These are phyloP conservation scores for Arthrobotrys pseudoclavata DNA, from an alignment of 2,329 filamentous ascomycete genomes.

Conservation along the genomic window DNA sequence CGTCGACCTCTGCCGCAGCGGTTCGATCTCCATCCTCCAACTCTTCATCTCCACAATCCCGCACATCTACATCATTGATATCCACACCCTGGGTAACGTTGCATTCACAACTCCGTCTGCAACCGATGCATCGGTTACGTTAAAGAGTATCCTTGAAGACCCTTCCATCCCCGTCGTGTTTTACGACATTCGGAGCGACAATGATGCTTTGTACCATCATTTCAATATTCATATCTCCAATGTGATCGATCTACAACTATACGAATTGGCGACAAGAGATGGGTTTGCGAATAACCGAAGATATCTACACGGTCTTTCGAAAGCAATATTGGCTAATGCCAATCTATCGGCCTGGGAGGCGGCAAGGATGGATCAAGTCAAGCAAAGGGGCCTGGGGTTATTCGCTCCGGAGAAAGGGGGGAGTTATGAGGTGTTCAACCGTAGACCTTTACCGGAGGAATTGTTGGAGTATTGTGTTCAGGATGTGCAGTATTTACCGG, in stretches of 20 bases:
- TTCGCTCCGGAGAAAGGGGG: constrained; percentile 68
- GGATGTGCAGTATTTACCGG: constrained; percentile 68
- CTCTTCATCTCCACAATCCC: constrained; percentile 1
- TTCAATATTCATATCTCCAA: neutral
- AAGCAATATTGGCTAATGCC: neutral
- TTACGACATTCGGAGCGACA: constrained; percentile 23
- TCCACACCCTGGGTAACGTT: neutral
- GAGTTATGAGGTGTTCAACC: constrained; percentile 69
- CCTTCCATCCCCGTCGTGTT: neutral
- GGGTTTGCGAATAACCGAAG: neutral
- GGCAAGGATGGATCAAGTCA: constrained; percentile 64
- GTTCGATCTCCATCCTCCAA: constrained; percentile 12
- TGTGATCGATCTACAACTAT: constrained; percentile 20
- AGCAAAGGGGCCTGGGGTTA: constrained; percentile 66
- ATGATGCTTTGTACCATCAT: constrained; percentile 23
- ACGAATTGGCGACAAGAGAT: constrained; percentile 3
- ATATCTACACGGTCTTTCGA: constrained; percentile 2
- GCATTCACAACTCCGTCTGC: constrained; percentile 11
- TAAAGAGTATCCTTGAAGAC: constrained; percentile 13
- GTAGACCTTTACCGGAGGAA: constrained; percentile 67
- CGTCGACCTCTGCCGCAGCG: constrained; percentile 8
- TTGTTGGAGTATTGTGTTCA: constrained; percentile 69
- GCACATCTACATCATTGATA: constrained; percentile 5
- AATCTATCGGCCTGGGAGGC: constrained; percentile 12
- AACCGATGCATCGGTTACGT: neutral